Percentiles rank a stretch among this genome's conserved stretches.
Conservation (phyloP, 169 alveolate species). For the Eimeria acervulina region DNA sequence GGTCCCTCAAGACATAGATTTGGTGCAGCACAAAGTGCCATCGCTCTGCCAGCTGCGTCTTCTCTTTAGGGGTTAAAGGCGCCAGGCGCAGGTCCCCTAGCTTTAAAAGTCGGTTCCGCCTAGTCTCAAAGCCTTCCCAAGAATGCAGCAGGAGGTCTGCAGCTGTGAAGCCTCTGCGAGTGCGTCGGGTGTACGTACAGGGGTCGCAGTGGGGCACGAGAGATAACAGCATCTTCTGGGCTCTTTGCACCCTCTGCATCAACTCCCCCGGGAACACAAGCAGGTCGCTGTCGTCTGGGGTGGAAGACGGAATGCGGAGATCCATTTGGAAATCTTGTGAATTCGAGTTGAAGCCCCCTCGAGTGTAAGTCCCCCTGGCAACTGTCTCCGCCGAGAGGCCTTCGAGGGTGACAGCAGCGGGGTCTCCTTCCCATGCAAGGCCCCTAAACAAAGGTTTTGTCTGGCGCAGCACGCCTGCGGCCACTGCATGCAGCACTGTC, state of each 20-base stretch:
- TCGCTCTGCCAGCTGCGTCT: conserved; percentile 60
- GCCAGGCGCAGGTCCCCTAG: conserved; percentile 81
- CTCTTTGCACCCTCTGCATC: conserved; percentile 71
- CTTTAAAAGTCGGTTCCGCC: conserved; percentile 4
- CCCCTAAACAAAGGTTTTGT: conserved; percentile 54
- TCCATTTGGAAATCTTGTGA: conserved; percentile 52
- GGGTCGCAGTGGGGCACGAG: conserved; percentile 57
- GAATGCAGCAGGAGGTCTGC: conserved; percentile 69
- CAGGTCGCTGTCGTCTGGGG: conserved; percentile 34
- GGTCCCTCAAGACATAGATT: conserved; percentile 22
- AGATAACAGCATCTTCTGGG: conserved; percentile 17
- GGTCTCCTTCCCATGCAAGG: conserved; percentile 85
- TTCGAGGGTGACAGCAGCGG: conserved; percentile 49
- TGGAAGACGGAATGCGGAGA: conserved; percentile 54
- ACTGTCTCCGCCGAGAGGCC: conserved; percentile 65
- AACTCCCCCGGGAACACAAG: conserved; percentile 75
- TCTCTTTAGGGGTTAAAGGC: conserved; percentile 43
- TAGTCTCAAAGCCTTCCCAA: conserved; percentile 74
- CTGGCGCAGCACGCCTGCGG: conserved; percentile 74
- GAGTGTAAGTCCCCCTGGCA: conserved; percentile 70
- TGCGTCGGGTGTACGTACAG: conserved; percentile 18
- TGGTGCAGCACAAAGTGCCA: conserved; percentile 81
- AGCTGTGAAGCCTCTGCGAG: conserved; percentile 78
- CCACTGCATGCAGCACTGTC: conserved; percentile 83
- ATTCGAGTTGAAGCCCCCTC: conserved; percentile 6